phyloP scores from a whole-genome alignment of 139 green algal species.

The Astrephomene gubernaculifera region DNA sequence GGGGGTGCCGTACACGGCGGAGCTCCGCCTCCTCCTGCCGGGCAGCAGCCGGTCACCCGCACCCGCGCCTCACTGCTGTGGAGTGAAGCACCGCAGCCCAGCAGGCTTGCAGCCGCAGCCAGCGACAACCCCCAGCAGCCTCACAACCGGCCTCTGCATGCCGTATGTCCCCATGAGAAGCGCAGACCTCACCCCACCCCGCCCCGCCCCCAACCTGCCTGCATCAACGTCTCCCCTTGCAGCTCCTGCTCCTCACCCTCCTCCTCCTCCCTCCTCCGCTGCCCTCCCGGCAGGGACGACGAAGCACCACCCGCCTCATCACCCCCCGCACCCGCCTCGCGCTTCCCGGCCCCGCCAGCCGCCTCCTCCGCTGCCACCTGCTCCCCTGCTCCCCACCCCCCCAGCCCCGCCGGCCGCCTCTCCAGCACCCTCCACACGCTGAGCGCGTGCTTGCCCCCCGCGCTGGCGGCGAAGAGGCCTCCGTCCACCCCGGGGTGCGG shows the following conservation, averaged over 20 bases:
- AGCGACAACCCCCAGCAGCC: too few relatives aligned
- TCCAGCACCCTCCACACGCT: constrained; percentile 55
- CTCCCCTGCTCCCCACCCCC: neutral
- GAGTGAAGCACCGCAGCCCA: too few relatives aligned
- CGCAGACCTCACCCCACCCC: too few relatives aligned
- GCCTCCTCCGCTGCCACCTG: neutral
- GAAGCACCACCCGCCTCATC: neutral
- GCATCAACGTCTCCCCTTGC: neutral
- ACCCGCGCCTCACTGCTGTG: too few relatives aligned
- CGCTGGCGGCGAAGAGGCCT: constrained; percentile 55
- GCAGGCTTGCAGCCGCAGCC: too few relatives aligned
- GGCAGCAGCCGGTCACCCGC: too few relatives aligned
- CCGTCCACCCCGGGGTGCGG: constrained; percentile 28
- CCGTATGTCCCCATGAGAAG: too few relatives aligned
- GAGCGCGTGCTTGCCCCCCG: constrained; percentile 53
- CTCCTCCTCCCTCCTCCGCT: neutral
- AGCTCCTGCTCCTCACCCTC: too few relatives aligned
- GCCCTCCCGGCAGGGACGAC: too few relatives aligned
- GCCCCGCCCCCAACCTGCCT: neutral
- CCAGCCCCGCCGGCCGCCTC: neutral
- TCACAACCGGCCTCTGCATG: too few relatives aligned
- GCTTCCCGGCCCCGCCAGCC: neutral
- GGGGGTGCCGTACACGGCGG: too few relatives aligned
- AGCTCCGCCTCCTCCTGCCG: too few relatives aligned
- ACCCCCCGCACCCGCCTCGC: neutral